These are phyloP conservation scores for Gilbertella persicaria DNA, from an alignment of 371 early-diverging fungal genomes.

Conservation along the genomic window DNA sequence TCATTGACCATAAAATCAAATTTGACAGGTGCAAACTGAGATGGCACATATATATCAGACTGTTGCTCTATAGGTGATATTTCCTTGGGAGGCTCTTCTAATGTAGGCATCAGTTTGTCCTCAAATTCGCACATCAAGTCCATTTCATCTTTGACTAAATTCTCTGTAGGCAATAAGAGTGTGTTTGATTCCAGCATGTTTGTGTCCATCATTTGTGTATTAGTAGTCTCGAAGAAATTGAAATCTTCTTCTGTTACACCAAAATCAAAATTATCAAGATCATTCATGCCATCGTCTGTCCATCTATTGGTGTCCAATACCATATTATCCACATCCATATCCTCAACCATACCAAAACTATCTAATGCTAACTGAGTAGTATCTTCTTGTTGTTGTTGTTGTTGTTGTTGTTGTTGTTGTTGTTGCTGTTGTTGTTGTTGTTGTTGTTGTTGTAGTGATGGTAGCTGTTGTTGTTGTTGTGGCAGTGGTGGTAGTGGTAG, in stretches of 20 bases:
- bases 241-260: slow-evolving; percentile 54
- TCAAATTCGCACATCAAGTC: too few relatives aligned
- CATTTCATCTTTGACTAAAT: too few relatives aligned
- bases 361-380: slow-evolving; percentile 15
- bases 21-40: slow-evolving; percentile 51
- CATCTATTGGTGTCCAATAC: slow-evolving; percentile 32
- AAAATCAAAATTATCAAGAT: slow-evolving; percentile 44
- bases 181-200: too few relatives aligned
- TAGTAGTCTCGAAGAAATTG: slow-evolving; percentile 37
- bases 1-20: slow-evolving; percentile 39
- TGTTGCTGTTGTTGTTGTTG: slow-evolving; percentile 8
- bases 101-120: too few relatives aligned
- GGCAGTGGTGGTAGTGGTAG: background rate
- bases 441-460: background rate
- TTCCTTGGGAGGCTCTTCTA: too few relatives aligned
- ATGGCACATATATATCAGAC: slow-evolving; percentile 25
- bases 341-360: slow-evolving; percentile 17
- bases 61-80: background rate
- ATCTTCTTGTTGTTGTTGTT: background rate
- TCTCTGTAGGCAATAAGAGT: too few relatives aligned
- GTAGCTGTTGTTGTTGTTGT: background rate
- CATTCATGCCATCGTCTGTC: slow-evolving; percentile 36
- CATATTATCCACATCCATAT: slow-evolving; percentile 28
- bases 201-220: too few relatives aligned
- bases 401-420: background rate